These are phyloP conservation scores for Huntiella savannae DNA, from an alignment of 2,329 filamentous ascomycete genomes.

Conservation along the genomic window DNA sequence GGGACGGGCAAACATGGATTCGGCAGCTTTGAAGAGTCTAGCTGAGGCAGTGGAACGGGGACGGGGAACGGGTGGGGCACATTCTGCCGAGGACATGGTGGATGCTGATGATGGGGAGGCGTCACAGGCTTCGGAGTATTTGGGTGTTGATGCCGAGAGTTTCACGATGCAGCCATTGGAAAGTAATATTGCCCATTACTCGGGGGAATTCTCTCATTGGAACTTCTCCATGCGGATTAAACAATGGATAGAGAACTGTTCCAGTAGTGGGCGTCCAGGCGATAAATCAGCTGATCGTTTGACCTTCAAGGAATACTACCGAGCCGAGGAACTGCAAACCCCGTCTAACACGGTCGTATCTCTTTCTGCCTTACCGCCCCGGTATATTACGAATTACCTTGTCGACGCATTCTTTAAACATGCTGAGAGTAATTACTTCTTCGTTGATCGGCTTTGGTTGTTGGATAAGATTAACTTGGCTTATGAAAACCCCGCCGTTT, in stretches of 20 bases:
- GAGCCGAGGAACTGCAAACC: slow-evolving; percentile 27
- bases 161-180: slow-evolving; percentile 24
- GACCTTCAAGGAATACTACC: slow-evolving; percentile 24
- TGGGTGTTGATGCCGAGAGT: slow-evolving; percentile 20
- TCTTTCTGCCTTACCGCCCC: slow-evolving; percentile 25
- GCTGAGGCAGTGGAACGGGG: slow-evolving; percentile 23
- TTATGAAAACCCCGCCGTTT: slow-evolving; percentile 21
- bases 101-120: slow-evolving; percentile 1
- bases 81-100: neutral
- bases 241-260: slow-evolving; percentile 26
- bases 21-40: slow-evolving; percentile 23
- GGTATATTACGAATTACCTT: slow-evolving; percentile 27
- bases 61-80: neutral
- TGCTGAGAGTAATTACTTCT: slow-evolving; percentile 30
- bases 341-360: slow-evolving; percentile 20
- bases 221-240: slow-evolving; percentile 33
- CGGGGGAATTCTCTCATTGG: slow-evolving; percentile 33
- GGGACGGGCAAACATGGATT: slow-evolving; percentile 24
- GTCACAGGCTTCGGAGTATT: slow-evolving; percentile 13
- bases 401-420: slow-evolving; percentile 28
- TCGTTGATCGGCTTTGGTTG: slow-evolving; percentile 26
- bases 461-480: slow-evolving; percentile 21
- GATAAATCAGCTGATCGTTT: slow-evolving; percentile 11
- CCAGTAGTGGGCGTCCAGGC: slow-evolving; percentile 1
- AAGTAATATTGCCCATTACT: slow-evolving; percentile 27